Conservation (phyloP, 257 asterid species). For the Asclepias syriaca region DNA sequence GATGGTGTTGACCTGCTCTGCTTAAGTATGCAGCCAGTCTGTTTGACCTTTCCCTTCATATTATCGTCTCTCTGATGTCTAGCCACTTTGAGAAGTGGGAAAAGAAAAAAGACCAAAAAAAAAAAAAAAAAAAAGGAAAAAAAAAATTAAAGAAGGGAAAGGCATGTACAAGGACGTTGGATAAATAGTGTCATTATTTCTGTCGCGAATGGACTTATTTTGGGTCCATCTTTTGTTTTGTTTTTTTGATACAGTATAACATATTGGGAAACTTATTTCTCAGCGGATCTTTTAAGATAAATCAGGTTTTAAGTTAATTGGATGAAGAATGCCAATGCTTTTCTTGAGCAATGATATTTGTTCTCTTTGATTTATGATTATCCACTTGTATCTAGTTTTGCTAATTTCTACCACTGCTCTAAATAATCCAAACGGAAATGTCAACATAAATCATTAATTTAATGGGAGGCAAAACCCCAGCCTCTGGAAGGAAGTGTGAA, state of each 20-base stretch:
- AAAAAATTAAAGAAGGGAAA: too few species aligned
- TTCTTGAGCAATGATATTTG: not conserved
- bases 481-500: not conserved
- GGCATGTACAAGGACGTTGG: not conserved
- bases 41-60: not conserved
- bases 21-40: not conserved
- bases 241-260: not conserved
- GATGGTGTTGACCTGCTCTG: not conserved
- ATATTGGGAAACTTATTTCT: not conserved
- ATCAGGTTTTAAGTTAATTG: not conserved
- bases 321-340: not conserved
- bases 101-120: too few species aligned
- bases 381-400: not conserved
- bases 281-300: not conserved
- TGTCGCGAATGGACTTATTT: not conserved
- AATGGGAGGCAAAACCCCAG: not conserved
- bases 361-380: not conserved
- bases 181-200: constrained; percentile 1
- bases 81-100: not conserved
- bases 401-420: not conserved
- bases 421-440: not conserved
- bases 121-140: too few species aligned
- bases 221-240: not conserved
- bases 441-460: not conserved
- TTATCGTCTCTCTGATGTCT: not conserved